Evolutionary conservation across 352 stramenopile species (phyloP), one percentile per base, ranked within the genome.

Genomic region (Phytopythium montanum): DNA sequence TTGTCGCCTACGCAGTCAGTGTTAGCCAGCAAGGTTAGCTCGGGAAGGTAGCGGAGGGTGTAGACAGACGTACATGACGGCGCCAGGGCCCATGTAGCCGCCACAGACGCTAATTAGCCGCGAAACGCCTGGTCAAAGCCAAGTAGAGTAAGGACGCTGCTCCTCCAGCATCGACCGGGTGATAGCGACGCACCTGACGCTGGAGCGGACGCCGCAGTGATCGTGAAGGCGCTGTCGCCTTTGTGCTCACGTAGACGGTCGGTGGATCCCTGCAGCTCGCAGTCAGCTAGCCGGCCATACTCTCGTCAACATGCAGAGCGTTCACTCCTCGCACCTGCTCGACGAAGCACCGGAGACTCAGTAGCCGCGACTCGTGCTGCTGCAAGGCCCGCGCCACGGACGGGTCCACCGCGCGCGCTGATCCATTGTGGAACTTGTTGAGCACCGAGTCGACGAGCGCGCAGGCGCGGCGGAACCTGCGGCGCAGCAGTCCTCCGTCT

Each of bases 401-500:
- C 23, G 75, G 64, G 46, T 90, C 82, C n/a, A 92, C 76, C 2
- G 80, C 76, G 25, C 80, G 74, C 25, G 65, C 62, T 23, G 78
- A 89, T 10, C 82, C 82, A 44, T 90, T 90, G 66, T 92, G 73
- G 59, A 77, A 89, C 53, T 90, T 89, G 70, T 92, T 90, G 44
- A 87, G 67, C 25, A 92, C 57, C 7, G 75, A 75, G 19, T 72
- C 53, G 18, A 92, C 70, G 41, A 90, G 63, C 39, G 70, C 68
- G 46, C 72, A 81, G 8, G 78, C 80, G 36, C 80, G 76, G 39
- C 60, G 44, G 42, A 79, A 92, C 60, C 75, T 83, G 36, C 55
- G 55, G 0, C 29, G 62, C 52, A 81, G 56, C 23, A 26, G 21
- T 3, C 42, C 28, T 3, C 49, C 29, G 49, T 55, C 49, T 18